Conservation (phyloP, 768 basidiomycete species). For the Rhizopogon sp. region DNA sequence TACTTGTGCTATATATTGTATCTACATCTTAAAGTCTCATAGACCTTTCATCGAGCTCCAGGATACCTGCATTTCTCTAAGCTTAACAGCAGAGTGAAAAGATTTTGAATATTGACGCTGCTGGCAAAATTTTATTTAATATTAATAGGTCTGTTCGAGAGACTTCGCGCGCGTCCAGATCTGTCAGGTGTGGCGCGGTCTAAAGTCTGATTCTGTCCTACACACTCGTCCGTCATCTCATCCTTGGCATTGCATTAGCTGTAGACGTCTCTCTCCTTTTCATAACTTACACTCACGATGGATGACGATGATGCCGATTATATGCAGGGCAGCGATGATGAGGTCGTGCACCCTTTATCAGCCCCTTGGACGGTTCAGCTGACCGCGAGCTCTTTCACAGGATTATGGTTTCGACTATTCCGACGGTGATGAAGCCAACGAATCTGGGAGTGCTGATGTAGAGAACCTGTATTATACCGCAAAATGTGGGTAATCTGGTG, state of each 20-base stretch:
- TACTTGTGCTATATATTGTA: too few species aligned
- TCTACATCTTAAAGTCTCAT: too few species aligned
- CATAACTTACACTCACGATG: slow-evolving; percentile 37
- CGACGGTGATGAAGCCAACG: slow-evolving; percentile 80
- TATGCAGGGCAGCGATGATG: slow-evolving; percentile 86
- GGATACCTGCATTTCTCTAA: not conserved
- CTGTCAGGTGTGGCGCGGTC: not conserved
- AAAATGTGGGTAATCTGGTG: slow-evolving; percentile 60
- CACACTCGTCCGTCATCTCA: not conserved
- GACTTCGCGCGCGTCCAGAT: too few species aligned
- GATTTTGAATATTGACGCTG: not conserved
- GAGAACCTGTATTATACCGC: slow-evolving; percentile 99
- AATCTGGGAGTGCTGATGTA: slow-evolving; percentile 78
- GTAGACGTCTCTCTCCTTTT: not conserved
- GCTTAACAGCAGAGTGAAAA: not conserved
- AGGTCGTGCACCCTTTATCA: slow-evolving; percentile 40
- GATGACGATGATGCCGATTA: slow-evolving; percentile 94
- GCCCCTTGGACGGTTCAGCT: not conserved
- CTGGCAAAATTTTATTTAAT: too few species aligned
- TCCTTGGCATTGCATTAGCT: not conserved
- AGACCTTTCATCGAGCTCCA: not conserved
- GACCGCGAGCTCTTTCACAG: slow-evolving; percentile 31
- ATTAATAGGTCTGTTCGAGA: not conserved
- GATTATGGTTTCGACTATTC: slow-evolving; percentile 98
- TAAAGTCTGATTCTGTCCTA: not conserved